Percentiles rank a stretch among this genome's conserved stretches.
phyloP scores from a whole-genome alignment of 495 filamentous ascomycete species.

The Podospora didyma region DNA sequence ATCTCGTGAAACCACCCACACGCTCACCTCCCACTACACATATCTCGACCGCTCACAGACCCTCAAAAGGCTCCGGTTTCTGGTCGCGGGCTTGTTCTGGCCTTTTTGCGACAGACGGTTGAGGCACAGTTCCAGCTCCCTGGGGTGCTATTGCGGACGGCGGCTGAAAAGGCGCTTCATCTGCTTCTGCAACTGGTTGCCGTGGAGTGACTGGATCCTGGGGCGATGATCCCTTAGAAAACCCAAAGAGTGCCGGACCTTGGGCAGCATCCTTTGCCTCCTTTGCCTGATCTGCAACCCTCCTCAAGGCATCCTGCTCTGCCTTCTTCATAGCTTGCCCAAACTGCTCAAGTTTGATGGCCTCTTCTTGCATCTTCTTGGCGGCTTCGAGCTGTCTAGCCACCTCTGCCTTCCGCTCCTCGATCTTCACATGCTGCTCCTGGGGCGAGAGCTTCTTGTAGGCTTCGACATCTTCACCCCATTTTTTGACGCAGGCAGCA shows the following conservation, averaged over 20 bases:
- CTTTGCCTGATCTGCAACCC: constrained; percentile 2
- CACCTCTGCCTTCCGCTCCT: constrained; percentile 5
- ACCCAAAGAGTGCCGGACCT: not conserved
- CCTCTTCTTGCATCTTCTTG: constrained; percentile 14
- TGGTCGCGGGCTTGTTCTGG: no score
- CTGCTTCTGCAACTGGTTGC: no score
- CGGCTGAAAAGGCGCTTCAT: no score
- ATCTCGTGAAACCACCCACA: no score
- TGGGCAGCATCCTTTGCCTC: not conserved
- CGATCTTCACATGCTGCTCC: constrained; percentile 43
- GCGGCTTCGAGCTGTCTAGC: constrained; percentile 4
- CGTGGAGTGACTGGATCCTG: no score
- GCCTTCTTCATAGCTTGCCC: constrained; percentile 5
- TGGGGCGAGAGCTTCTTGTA: constrained; percentile 40
- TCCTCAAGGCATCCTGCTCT: constrained; percentile 9
- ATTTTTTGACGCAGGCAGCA: constrained; percentile 47
- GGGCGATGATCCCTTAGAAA: not conserved
- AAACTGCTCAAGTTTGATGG: constrained; percentile 7
- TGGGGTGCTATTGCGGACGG: no score
- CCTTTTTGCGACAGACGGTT: no score
- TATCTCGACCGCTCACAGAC: no score
- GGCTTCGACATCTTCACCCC: constrained; percentile 48
- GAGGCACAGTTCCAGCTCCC: no score
- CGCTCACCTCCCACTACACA: no score
- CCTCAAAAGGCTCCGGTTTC: no score